Evolutionary conservation across 169 alveolate genomes (phyloP), one percentile per base, ranked within the genome.

Genomic region (Cryptosporidium muris): DNA sequence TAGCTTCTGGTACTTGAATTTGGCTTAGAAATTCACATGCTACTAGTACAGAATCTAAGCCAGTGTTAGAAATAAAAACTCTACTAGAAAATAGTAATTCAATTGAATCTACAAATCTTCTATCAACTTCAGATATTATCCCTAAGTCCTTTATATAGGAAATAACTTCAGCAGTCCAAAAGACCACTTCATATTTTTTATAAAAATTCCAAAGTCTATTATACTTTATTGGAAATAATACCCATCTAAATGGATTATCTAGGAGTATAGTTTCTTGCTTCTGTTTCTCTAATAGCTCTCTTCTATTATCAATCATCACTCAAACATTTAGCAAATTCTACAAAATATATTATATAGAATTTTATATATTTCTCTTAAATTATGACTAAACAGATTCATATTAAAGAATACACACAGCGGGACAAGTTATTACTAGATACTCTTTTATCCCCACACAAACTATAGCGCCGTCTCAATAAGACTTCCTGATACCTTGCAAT

Each of bases 1-100:
- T 82, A 9, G 97, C 97, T 80, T 96, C 99, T 11, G 99, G 98
- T 37, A 95, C 89, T 74, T 96, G 94, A 37, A 94, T 92, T 52
- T 94, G 97, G 42, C 93, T 90, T 67, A 94, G 80, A 90, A 96
- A 90, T 74, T 91, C 94, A 88, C 95, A 89, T 49, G 96, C 91
- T 7, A 92, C 65, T 45, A 90, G 53, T 38, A 90, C 88, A 38
- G 89, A 89, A 48, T 47, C 81, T 52, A 49, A 47, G 53, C 89
- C 34, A 11, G 81, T 81, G 56, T 88, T 56, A 62, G 51, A 80
- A 38, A 64, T 82, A 88, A 51, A 81, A 62, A 74, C 65, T 66
- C 66, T 66, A 11, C 51, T 74, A 58, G 91, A 80, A 37, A 90
- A 54, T 36, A 66, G 63, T 65, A 88, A 88, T 40, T 81, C 67